Base-by-base conservation (phyloP, 148 eudicot species). In the Rhododendron ferrugineum region DNA sequence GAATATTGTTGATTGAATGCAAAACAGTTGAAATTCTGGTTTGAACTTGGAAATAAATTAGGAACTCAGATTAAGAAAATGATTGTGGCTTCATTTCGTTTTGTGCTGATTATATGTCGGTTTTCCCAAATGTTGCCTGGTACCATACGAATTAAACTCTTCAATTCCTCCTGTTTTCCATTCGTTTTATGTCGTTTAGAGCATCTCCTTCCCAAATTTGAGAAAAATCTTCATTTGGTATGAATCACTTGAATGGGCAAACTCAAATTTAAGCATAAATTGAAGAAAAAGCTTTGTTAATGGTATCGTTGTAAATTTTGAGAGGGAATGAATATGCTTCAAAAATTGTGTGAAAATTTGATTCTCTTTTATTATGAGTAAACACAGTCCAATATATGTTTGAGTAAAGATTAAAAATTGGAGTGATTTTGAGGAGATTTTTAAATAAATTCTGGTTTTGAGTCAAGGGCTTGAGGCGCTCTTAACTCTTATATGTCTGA, bases 51-150 rank as follows among this genome's bases (percentile, higher is more conserved):
- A 54, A 54, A 54, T 18, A 54, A 4, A 54, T 54, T 54, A 54
- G 6, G 60, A 54, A 54, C 7, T 54, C 7, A 18, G 20, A 54
- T 54, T 54, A 14, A 54, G 58, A 15, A 54, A 54, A 54, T 54
- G 18, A 54, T 54, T 16, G 20, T 16, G 60, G 60, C 6, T 54
- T 54, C 60, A 54, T 54, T 54, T 54, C 6, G 1, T 54, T 16
- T 54, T 54, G 5, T 15, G 18, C 4, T 50, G 16, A 54, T 54
- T 54, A 3, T 54, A 54, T 54, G 58, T 54, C 58, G 20, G 58
- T 54, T 54, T 50, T 50, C 15, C 50, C 50, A 47, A 95, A 78
- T 97, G 99, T 78, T 98, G 92, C 60, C 50, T 88, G 81, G 98
- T 95, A 85, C 30, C 85, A 58, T 3, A 44, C 54, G 0, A 47